Evolutionary conservation across 345 rosid genomes (phyloP).

Genomic region (Leavenworthia alabamica): DNA sequence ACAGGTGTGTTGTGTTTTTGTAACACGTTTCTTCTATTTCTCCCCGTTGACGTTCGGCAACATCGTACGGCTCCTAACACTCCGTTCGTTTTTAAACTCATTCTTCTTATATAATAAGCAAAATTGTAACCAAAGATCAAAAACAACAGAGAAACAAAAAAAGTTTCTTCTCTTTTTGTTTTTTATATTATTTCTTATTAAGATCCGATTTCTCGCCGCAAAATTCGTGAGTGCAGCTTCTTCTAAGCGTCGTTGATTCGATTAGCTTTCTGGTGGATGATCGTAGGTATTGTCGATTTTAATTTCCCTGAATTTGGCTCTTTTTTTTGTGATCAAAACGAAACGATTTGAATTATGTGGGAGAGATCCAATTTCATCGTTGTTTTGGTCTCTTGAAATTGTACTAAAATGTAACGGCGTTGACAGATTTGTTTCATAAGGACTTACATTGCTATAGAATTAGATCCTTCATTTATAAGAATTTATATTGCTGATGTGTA

Average conservation of each 20-base stretch:
- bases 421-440: constrained; percentile 13
- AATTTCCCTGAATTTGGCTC: background rate
- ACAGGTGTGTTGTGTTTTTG: background rate
- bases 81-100: constrained; percentile 17
- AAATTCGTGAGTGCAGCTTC: constrained; percentile 11
- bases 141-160: background rate
- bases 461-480: background rate
- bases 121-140: background rate
- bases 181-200: background rate
- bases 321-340: background rate
- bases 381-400: background rate
- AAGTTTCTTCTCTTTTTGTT: background rate
- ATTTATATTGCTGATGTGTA: constrained; percentile 1
- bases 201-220: constrained; percentile 29
- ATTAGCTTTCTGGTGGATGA: constrained; percentile 12
- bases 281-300: constrained; percentile 16
- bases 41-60: constrained; percentile 23
- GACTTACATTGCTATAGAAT: constrained; percentile 13
- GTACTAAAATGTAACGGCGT: background rate
- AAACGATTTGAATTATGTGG: background rate
- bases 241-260: constrained; percentile 10
- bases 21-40: background rate
- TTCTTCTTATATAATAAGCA: background rate
- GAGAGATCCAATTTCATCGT: constrained; percentile 8
- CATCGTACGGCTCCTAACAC: constrained; percentile 26